A percentile compares a stretch with the other conserved stretches of the same genome.
Conservation (phyloP, 1,284 basidiomycete genomes). For the Ustilago loliicola region DNA sequence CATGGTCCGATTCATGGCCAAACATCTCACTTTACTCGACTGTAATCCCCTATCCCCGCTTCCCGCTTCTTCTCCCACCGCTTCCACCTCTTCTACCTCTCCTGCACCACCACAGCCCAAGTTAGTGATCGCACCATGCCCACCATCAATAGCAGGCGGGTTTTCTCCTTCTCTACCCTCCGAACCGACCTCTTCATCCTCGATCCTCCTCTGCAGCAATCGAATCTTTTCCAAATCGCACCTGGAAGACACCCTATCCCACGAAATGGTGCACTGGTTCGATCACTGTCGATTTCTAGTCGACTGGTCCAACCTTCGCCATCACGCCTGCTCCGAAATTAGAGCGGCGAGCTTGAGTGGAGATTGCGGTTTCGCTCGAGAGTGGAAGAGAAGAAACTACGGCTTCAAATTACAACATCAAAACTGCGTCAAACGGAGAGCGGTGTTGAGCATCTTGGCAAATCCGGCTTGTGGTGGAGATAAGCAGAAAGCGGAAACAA, state of each 20-base stretch:
- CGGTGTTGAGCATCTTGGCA: conserved; percentile 82
- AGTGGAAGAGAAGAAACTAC: conserved; percentile 69
- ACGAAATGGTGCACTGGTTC: conserved; percentile 96
- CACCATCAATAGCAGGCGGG: conserved; percentile 60
- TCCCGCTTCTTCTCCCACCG: not conserved
- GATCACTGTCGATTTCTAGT: conserved; percentile 95
- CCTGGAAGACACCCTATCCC: conserved; percentile 91
- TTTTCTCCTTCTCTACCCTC: conserved; percentile 58
- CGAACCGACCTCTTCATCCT: conserved; percentile 46
- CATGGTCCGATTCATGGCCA: conserved; percentile 69
- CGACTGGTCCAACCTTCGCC: conserved; percentile 88
- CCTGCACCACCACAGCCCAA: conserved; percentile 30
- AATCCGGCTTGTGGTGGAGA: conserved; percentile 84
- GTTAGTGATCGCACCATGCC: conserved; percentile 62
- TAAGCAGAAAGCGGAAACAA: conserved; percentile 82
- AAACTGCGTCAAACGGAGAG: conserved; percentile 88
- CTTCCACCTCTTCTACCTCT: not conserved
- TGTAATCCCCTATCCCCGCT: conserved; percentile 57
- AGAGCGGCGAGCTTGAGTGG: conserved; percentile 84
- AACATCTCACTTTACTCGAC: conserved; percentile 63
- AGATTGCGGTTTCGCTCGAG: conserved; percentile 70
- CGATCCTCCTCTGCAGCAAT: conserved; percentile 66
- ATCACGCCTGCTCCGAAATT: conserved; percentile 97
- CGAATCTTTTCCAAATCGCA: conserved; percentile 79
- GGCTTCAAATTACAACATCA: conserved; percentile 88